Percentiles rank a stretch among this genome's conserved stretches.
Evolutionary conservation across 208 protist species (phyloP).

Genomic region (Plasmodiophora brassicae): DNA sequence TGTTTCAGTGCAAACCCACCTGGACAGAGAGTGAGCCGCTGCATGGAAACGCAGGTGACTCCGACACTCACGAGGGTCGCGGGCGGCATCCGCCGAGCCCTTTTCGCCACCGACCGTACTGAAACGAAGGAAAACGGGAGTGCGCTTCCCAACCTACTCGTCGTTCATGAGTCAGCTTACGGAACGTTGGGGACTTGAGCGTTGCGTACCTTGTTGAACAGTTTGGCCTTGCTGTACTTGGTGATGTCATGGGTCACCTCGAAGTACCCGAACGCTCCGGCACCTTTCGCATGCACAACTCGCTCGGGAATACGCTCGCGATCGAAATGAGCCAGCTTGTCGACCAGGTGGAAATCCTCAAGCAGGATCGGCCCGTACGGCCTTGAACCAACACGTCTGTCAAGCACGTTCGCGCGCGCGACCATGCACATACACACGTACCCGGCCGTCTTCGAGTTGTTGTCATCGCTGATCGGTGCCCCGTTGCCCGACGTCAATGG

Average conservation of each 20-base stretch:
- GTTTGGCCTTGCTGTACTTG: slow-evolving; percentile 64
- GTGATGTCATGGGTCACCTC: slow-evolving; percentile 63
- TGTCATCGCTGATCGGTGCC: background rate
- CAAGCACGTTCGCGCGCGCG: no score
- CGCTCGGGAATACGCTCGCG: slow-evolving; percentile 69
- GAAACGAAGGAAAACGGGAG: slow-evolving; percentile 69
- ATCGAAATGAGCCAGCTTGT: slow-evolving; percentile 69
- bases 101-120: slow-evolving; percentile 66
- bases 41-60: background rate
- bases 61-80: background rate
- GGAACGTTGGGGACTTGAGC: background rate
- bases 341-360: slow-evolving; percentile 62
- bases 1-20: background rate
- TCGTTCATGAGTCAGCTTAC: background rate
- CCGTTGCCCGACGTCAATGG: background rate
- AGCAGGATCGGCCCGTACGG: slow-evolving; percentile 44
- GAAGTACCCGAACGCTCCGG: slow-evolving; percentile 67
- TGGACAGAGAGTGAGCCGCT: background rate
- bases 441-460: background rate
- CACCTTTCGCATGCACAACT: slow-evolving; percentile 65
- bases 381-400: background rate
- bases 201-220: slow-evolving; percentile 60
- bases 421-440: background rate
- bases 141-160: slow-evolving; percentile 57
- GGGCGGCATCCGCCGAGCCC: background rate